Percentiles rank a stretch among this genome's conserved stretches.
Conservation (phyloP, 1,139 yeast species). For the Saccharomycopsis crataegensis region DNA sequence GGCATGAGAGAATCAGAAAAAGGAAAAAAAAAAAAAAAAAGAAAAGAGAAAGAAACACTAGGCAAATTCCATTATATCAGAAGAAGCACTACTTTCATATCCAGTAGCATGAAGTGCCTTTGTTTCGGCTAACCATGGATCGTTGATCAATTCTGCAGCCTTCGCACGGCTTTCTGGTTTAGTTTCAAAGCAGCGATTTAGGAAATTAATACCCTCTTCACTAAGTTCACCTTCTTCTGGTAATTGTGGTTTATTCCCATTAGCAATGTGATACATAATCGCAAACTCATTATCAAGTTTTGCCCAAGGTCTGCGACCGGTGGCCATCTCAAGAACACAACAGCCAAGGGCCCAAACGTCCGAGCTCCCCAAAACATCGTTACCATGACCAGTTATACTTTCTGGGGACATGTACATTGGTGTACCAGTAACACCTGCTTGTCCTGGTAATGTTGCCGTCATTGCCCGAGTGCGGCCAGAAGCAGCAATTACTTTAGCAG, state of each 20-base stretch:
- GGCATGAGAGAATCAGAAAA: not conserved
- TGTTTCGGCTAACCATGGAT: conserved; percentile 84
- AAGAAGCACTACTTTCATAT: not conserved
- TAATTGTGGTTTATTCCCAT: conserved; percentile 84
- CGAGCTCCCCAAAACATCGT: conserved; percentile 60
- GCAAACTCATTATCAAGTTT: conserved; percentile 97
- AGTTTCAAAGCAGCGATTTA: conserved; percentile 71
- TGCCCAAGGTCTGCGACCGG: conserved; percentile 83
- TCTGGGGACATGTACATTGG: conserved; percentile 99
- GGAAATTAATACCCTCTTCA: conserved; percentile 60
- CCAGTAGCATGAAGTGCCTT: conserved; percentile 32
- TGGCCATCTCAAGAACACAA: conserved; percentile 75
- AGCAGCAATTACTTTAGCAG: conserved; percentile 88
- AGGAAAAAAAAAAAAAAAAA: not conserved
- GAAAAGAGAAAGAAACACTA: not conserved
- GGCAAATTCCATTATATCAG: not conserved
- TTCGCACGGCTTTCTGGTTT: conserved; percentile 76
- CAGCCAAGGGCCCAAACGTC: conserved; percentile 86
- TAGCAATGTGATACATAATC: conserved; percentile 96
- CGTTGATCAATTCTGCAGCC: conserved; percentile 77
- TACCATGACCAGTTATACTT: conserved; percentile 73
- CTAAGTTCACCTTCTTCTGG: conserved; percentile 78
- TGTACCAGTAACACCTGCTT: conserved; percentile 70
- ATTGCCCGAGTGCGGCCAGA: conserved; percentile 37
- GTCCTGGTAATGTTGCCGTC: conserved; percentile 3